Conservation (phyloP, 2,329 filamentous ascomycete genomes). For the Microdochium trichocladiopsis region DNA sequence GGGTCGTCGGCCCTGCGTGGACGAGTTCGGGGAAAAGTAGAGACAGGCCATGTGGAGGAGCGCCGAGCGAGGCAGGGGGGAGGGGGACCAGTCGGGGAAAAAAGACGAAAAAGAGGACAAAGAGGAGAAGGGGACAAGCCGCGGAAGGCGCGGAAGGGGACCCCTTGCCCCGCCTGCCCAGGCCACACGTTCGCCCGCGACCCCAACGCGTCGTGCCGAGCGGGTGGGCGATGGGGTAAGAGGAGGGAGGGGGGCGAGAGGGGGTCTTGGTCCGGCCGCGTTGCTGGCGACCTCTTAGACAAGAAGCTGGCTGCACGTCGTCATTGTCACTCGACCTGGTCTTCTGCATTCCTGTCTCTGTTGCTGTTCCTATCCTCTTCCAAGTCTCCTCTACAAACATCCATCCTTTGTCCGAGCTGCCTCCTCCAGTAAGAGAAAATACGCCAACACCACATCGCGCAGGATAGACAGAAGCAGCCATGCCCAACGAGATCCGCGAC, state of each 20-base stretch:
- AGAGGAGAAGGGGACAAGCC: background rate
- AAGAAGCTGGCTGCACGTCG: background rate
- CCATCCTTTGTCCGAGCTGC: background rate
- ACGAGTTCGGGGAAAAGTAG: background rate
- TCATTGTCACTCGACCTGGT: background rate
- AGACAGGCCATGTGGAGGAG: background rate
- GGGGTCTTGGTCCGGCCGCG: no score
- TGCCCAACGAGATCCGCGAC: slow-evolving; percentile 22
- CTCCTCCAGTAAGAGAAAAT: background rate
- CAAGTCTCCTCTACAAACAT: background rate
- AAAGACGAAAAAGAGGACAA: background rate
- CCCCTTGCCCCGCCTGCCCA: background rate
- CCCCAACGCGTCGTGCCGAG: background rate
- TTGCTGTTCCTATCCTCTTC: slow-evolving; percentile 6
- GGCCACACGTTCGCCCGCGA: background rate
- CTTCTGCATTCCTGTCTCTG: background rate
- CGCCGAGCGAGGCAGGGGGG: background rate
- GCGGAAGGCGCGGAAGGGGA: background rate
- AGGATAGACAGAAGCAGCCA: no score
- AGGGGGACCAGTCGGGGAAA: background rate
- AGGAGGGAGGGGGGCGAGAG: background rate
- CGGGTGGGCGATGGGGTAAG: background rate
- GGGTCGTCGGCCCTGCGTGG: background rate
- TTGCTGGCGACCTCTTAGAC: no score
- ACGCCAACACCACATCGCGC: no score